Percentiles rank a stretch among this genome's conserved stretches.
Evolutionary conservation across 352 stramenopile species (phyloP).

Genomic region (Phytophthora vignae): DNA sequence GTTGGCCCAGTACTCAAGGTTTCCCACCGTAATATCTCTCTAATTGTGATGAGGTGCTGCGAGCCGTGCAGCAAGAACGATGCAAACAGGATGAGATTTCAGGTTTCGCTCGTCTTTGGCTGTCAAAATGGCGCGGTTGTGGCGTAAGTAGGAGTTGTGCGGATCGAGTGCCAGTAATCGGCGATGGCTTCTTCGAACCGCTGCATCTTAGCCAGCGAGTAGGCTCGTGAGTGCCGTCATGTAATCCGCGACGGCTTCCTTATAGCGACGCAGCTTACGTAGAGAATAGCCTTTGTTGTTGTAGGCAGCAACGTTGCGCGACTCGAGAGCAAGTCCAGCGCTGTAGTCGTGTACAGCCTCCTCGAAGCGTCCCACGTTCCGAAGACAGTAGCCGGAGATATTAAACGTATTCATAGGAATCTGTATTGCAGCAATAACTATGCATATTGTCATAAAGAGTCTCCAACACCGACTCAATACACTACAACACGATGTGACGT

Average conservation of each 20-base stretch:
- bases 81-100: conserved; percentile 13
- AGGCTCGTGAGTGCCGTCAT: conserved; percentile 72
- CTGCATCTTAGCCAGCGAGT: conserved; percentile 88
- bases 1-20: too few species aligned
- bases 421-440: too few species aligned
- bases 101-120: conserved; percentile 68
- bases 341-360: conserved; percentile 76
- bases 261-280: conserved; percentile 74
- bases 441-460: too few species aligned
- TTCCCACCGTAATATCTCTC: too few species aligned
- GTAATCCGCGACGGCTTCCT: conserved; percentile 82
- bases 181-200: conserved; percentile 60
- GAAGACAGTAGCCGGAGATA: conserved; percentile 71
- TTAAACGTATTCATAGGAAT: too few species aligned
- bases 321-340: conserved; percentile 65
- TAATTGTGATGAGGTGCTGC: too few species aligned
- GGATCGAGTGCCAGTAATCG: conserved; percentile 80
- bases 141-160: conserved; percentile 82
- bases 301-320: conserved; percentile 76
- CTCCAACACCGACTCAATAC: too few species aligned
- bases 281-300: conserved; percentile 89
- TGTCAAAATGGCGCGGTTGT: conserved; percentile 87
- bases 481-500: too few species aligned
- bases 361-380: conserved; percentile 81
- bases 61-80: too few species aligned